These are phyloP conservation scores for Venturia nashicola DNA, from an alignment of 2,329 filamentous ascomycete genomes.

Conservation along the genomic window DNA sequence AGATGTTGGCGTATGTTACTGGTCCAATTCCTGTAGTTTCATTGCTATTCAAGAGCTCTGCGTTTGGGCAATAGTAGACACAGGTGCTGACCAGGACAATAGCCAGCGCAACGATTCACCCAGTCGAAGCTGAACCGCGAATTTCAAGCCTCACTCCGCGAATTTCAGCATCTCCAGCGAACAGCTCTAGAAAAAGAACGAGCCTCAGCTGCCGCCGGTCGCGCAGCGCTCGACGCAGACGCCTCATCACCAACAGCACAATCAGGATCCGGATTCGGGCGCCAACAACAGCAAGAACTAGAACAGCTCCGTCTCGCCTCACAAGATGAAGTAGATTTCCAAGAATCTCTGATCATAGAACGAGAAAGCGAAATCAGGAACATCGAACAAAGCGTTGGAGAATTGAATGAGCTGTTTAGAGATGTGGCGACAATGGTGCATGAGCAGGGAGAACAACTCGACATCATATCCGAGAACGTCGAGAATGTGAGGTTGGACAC, in stretches of 20 bases:
- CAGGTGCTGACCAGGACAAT: slow-evolving; percentile 12
- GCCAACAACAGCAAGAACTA: slow-evolving; percentile 38
- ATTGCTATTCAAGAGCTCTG: not conserved
- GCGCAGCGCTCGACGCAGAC: slow-evolving; percentile 60
- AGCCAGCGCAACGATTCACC: slow-evolving; percentile 94
- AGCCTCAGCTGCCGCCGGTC: slow-evolving; percentile 70
- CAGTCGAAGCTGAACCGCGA: slow-evolving; percentile 91
- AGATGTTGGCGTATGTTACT: slow-evolving; percentile 61
- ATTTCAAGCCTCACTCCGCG: slow-evolving; percentile 75
- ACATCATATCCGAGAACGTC: slow-evolving; percentile 81
- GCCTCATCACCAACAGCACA: slow-evolving; percentile 27
- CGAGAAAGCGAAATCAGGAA: slow-evolving; percentile 94
- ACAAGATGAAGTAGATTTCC: slow-evolving; percentile 94
- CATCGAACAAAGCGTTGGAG: slow-evolving; percentile 91
- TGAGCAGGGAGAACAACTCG: slow-evolving; percentile 82
- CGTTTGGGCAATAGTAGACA: not conserved
- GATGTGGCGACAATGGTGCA: slow-evolving; percentile 96
- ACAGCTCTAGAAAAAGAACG: slow-evolving; percentile 86
- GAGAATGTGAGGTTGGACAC: slow-evolving; percentile 72
- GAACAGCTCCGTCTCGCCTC: slow-evolving; percentile 71
- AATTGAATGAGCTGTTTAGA: slow-evolving; percentile 91
- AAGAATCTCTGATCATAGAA: slow-evolving; percentile 89
- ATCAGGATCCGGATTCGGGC: slow-evolving; percentile 38
- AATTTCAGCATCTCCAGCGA: slow-evolving; percentile 88
- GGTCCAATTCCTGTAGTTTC: not conserved